These are phyloP conservation scores for Hawksworthiomyces lignivorus DNA, from an alignment of 2,329 filamentous ascomycete species.

Conservation along the genomic window DNA sequence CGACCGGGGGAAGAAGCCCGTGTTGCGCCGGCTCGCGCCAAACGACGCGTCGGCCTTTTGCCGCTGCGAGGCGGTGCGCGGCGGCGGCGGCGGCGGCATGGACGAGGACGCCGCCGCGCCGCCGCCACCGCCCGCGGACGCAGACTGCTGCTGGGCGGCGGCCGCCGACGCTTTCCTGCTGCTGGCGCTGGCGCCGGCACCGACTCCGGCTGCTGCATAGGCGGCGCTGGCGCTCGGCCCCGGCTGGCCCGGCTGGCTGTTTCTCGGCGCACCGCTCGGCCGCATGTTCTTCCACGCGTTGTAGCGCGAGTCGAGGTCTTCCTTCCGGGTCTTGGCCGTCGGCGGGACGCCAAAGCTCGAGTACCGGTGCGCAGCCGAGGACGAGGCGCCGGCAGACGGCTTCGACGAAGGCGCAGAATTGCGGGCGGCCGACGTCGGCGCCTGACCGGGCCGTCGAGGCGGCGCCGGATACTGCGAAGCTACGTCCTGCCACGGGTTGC, in stretches of 20 bases:
- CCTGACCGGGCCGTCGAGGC: slow-evolving; percentile 19
- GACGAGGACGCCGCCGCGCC: background rate
- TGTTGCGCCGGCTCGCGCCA: slow-evolving; percentile 36
- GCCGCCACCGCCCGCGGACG: no score
- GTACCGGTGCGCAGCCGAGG: slow-evolving; percentile 17
- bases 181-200: slow-evolving; percentile 1
- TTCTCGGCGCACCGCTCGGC: no score
- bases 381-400: slow-evolving; percentile 13
- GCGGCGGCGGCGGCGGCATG: slow-evolving; percentile 29
- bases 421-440: slow-evolving; percentile 14
- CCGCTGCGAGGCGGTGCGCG: slow-evolving; percentile 44
- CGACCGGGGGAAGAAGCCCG: slow-evolving; percentile 43
- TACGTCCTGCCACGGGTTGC: slow-evolving; percentile 49
- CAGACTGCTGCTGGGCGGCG: slow-evolving; percentile 17
- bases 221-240: slow-evolving; percentile 18
- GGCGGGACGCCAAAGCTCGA: slow-evolving; percentile 16
- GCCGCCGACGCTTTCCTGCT: slow-evolving; percentile 19
- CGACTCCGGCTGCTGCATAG: slow-evolving; percentile 3
- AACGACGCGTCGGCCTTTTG: slow-evolving; percentile 49
- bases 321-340: slow-evolving; percentile 12
- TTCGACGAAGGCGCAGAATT: slow-evolving; percentile 14
- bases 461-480: slow-evolving; percentile 43
- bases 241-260: no score
- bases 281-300: slow-evolving; percentile 31
- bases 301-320: slow-evolving; percentile 19